These are phyloP conservation scores for Capsella bursapastoris DNA, from an alignment of 345 rosid genomes.

Conservation along the genomic window DNA sequence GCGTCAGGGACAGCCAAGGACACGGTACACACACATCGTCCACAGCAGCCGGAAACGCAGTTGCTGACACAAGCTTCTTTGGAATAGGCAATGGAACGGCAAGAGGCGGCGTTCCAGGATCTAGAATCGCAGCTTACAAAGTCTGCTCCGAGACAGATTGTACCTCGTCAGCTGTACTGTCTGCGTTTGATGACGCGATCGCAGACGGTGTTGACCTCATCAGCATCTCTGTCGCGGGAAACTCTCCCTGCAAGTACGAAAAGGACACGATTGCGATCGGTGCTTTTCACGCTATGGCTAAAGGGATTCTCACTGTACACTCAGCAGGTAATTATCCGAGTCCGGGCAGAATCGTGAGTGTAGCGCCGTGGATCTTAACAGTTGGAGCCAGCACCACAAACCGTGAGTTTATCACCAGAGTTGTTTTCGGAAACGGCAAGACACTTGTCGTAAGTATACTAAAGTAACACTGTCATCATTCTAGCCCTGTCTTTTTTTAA, in stretches of 20 bases:
- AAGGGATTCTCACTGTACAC: slow-evolving; percentile 54
- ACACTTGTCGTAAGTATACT: slow-evolving; percentile 47
- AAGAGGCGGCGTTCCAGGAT: slow-evolving; percentile 42
- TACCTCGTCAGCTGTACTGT: slow-evolving; percentile 2
- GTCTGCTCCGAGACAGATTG: slow-evolving; percentile 27
- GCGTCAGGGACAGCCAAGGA: slow-evolving; percentile 40
- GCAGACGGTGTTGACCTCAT: slow-evolving; percentile 65
- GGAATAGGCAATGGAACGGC: slow-evolving; percentile 54
- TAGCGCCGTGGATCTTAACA: slow-evolving; percentile 57
- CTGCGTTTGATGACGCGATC: slow-evolving; percentile 70
- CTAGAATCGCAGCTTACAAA: slow-evolving; percentile 57
- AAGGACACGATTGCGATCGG: slow-evolving; percentile 46
- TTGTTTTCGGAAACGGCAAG: slow-evolving; percentile 51
- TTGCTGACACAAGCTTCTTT: slow-evolving; percentile 40
- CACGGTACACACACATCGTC: slow-evolving; percentile 68
- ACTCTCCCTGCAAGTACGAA: accelerated
- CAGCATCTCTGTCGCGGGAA: slow-evolving; percentile 35
- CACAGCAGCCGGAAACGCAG: slow-evolving; percentile 55
- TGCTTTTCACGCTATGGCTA: slow-evolving; percentile 54
- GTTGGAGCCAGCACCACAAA: slow-evolving; percentile 59
- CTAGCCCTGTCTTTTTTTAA: background rate
- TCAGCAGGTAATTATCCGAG: slow-evolving; percentile 50
- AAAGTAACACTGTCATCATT: background rate
- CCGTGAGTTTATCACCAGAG: slow-evolving; percentile 44
- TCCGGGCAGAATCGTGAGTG: background rate